phyloP scores from a whole-genome alignment of 116 monocot genomes.

The Papilionanthe hybrid region DNA sequence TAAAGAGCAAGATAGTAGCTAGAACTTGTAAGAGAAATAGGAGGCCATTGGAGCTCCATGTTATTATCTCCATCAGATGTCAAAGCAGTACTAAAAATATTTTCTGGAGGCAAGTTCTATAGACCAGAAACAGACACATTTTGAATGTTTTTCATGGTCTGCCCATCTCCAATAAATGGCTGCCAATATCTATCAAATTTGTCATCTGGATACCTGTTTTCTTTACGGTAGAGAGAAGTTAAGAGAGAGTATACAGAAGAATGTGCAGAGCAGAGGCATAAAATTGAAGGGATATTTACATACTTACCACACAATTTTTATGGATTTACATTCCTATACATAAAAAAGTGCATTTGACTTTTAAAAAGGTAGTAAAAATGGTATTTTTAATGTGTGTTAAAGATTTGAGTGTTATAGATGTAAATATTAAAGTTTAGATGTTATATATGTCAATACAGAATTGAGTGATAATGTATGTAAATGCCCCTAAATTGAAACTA shows the following conservation, averaged over 20 bases:
- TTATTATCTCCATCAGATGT: constrained; percentile 28
- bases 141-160: constrained; percentile 22
- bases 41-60: constrained; percentile 77
- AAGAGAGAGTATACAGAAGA: background rate
- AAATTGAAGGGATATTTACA: too few species aligned
- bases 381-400: too few species aligned
- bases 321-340: too few species aligned
- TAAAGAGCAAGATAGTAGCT: constrained; percentile 87
- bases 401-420: too few species aligned
- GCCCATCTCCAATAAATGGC: constrained; percentile 36
- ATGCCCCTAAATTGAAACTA: background rate
- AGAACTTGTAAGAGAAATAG: constrained; percentile 45
- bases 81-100: constrained; percentile 56
- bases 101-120: constrained; percentile 85
- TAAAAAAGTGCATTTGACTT: too few species aligned
- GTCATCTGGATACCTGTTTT: constrained; percentile 81
- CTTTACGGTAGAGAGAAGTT: background rate
- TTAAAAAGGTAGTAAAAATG: too few species aligned
- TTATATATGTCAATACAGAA: too few species aligned
- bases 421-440: too few species aligned
- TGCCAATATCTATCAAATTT: constrained; percentile 78
- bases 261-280: too few species aligned
- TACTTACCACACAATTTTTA: too few species aligned
- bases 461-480: too few species aligned
- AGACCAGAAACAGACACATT: constrained; percentile 55